Evolutionary conservation across 2,329 filamentous ascomycete species (phyloP).

Genomic region (Cytospora chrysosperma): DNA sequence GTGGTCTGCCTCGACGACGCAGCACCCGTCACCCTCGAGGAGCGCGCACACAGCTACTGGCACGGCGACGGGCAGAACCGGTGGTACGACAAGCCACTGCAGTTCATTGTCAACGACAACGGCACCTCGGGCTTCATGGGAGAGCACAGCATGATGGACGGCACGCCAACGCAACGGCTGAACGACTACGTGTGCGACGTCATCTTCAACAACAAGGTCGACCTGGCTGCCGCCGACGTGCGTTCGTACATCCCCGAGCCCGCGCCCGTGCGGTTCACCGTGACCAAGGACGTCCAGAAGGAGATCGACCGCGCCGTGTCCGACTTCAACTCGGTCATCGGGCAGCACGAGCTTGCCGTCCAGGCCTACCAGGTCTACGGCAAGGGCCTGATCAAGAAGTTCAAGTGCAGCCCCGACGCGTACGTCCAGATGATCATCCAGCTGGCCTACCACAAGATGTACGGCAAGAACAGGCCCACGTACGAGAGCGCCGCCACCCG

Average conservation of each 20-base stretch:
- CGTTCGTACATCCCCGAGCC: constrained; percentile 86
- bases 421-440: constrained; percentile 99
- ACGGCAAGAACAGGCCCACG: constrained; percentile 93
- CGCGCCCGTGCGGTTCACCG: constrained; percentile 70
- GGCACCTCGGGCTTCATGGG: constrained; percentile 97
- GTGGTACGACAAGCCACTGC: constrained; percentile 97
- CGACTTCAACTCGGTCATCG: constrained; percentile 81
- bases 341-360: constrained; percentile 84
- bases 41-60: constrained; percentile 96
- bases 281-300: constrained; percentile 69
- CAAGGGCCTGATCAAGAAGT: constrained; percentile 98
- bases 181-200: constrained; percentile 92
- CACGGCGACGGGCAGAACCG: constrained; percentile 94
- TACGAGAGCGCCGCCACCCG: constrained; percentile 96
- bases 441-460: constrained; percentile 98
- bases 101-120: constrained; percentile 98
- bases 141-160: constrained; percentile 99
- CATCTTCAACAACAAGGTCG: constrained; percentile 92
- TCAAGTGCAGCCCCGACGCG: constrained; percentile 95
- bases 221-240: constrained; percentile 74
- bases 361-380: constrained; percentile 97
- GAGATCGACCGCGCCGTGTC: constrained; percentile 76
- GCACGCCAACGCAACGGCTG: constrained; percentile 92
- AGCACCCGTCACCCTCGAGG: constrained; percentile 86
- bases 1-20: constrained; percentile 92